phyloP scores from a whole-genome alignment of 805 yeast species.

The Yamadazyma philogaea region DNA sequence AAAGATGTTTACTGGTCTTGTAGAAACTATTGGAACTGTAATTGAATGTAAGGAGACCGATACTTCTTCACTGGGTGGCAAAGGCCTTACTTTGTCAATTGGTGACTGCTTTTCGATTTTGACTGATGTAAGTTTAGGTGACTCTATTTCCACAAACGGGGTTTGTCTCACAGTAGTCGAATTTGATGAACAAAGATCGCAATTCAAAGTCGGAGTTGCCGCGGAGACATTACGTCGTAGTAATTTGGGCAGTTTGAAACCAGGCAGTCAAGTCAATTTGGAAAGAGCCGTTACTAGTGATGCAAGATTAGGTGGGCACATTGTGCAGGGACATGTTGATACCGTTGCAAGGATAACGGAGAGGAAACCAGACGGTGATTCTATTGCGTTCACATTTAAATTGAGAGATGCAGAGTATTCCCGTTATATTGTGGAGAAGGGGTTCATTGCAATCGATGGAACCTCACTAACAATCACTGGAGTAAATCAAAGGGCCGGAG shows the following conservation, averaged over 20 bases:
- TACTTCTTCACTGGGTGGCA: constrained; percentile 54
- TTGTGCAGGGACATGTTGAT: constrained; percentile 97
- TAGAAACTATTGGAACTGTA: constrained; percentile 77
- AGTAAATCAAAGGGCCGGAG: constrained; percentile 56
- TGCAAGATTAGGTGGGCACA: constrained; percentile 91
- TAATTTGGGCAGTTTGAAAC: constrained; percentile 58
- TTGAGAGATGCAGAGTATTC: constrained; percentile 60
- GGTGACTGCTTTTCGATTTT: constrained; percentile 60
- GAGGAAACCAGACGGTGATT: constrained; percentile 62
- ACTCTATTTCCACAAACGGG: constrained; percentile 88
- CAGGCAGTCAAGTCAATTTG: constrained; percentile 69
- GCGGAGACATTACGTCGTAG: constrained; percentile 89
- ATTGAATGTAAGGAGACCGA: constrained; percentile 47
- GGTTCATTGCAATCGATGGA: constrained; percentile 91
- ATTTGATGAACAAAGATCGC: constrained; percentile 45
- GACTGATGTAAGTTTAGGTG: constrained; percentile 86
- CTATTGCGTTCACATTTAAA: constrained; percentile 71
- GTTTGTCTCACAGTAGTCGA: constrained; percentile 90
- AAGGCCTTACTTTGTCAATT: constrained; percentile 71
- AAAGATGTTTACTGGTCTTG: constrained; percentile 89
- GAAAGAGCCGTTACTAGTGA: constrained; percentile 89
- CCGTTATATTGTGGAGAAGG: constrained; percentile 88
- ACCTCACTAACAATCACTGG: constrained; percentile 83
- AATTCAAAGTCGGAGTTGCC: constrained; percentile 86
- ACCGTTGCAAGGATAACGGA: constrained; percentile 68